Conservation (phyloP, 2,329 filamentous ascomycete species). For the Diaporthe ampelina region DNA sequence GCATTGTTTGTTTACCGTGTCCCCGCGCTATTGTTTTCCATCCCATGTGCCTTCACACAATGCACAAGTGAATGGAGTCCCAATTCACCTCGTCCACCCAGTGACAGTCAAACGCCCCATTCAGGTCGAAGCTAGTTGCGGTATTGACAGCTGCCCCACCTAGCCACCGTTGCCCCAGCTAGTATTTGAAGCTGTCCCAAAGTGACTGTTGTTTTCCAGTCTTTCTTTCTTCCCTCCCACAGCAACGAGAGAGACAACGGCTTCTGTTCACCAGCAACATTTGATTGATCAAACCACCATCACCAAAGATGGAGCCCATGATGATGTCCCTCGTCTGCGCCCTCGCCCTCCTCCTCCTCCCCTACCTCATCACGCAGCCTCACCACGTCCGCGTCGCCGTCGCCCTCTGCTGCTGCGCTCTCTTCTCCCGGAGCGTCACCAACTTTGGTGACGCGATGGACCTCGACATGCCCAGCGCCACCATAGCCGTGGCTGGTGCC, state of each 20-base stretch:
- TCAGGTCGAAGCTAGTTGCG: background rate
- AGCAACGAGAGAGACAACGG: slow-evolving; percentile 12
- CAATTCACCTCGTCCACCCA: background rate
- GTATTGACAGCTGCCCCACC: background rate
- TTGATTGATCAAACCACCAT: slow-evolving; percentile 5
- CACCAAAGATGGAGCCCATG: background rate
- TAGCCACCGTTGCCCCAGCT: background rate
- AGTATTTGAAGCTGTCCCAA: background rate
- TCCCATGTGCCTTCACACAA: background rate
- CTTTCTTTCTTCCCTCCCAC: slow-evolving; percentile 13
- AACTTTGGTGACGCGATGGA: background rate
- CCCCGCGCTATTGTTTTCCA: background rate
- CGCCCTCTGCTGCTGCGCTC: background rate
- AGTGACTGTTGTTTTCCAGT: background rate
- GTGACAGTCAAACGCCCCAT: background rate
- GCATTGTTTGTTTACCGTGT: background rate
- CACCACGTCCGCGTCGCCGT: background rate
- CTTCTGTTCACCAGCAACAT: background rate
- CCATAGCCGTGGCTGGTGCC: too few relatives aligned
- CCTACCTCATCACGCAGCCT: slow-evolving; percentile 22
- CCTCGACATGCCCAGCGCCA: background rate
- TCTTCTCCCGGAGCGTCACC: background rate
- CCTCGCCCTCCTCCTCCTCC: background rate
- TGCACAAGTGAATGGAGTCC: background rate
- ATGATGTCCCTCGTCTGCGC: background rate